Evolutionary conservation across 306 rosid species (phyloP).

Genomic region (Cucurbita moschata): DNA sequence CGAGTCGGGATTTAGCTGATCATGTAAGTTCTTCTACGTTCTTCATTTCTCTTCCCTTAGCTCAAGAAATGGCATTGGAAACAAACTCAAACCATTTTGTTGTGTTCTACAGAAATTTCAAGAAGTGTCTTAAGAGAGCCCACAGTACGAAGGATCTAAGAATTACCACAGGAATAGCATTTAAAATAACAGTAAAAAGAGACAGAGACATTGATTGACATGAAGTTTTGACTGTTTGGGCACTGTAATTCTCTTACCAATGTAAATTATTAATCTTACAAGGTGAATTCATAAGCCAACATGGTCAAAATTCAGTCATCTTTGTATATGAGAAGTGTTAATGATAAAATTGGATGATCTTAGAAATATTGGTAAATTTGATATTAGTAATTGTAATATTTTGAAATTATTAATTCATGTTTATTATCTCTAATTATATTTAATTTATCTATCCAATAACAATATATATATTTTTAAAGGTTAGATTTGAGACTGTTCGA

Average conservation of each 20-base stretch:
- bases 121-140: slow-evolving; percentile 12
- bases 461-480: no score
- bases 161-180: slow-evolving; percentile 13
- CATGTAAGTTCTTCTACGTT: slow-evolving; percentile 10
- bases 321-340: neutral
- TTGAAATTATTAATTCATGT: neutral
- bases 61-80: neutral
- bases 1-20: slow-evolving; percentile 24
- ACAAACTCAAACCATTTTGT: neutral
- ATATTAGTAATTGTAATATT: no score
- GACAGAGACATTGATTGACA: neutral
- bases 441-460: neutral
- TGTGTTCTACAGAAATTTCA: slow-evolving; percentile 23
- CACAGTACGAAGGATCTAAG: slow-evolving; percentile 24
- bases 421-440: no score
- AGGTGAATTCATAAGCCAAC: neutral
- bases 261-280: neutral
- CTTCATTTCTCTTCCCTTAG: neutral
- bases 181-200: neutral
- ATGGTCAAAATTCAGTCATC: neutral
- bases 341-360: neutral
- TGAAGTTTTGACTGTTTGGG: neutral
- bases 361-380: neutral
- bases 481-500: no score
- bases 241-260: neutral